Evolutionary conservation across 768 basidiomycete species (phyloP).

Genomic region (Phylloporus scabripes): DNA sequence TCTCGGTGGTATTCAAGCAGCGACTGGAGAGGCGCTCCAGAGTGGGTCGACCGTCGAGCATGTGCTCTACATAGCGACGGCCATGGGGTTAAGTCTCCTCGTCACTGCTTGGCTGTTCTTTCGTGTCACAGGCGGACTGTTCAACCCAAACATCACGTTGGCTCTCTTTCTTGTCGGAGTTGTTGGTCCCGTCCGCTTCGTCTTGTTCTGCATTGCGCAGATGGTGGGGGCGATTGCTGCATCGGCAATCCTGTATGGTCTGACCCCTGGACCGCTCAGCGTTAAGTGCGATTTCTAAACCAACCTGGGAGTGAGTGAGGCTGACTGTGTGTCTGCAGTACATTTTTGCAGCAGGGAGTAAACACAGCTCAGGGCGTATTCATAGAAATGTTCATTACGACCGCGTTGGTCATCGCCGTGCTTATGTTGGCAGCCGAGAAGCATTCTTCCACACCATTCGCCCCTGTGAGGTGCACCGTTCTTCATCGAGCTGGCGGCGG

Average conservation of each 20-base stretch:
- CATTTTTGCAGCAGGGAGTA: slow-evolving; percentile 39
- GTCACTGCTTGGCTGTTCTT: slow-evolving; percentile 66
- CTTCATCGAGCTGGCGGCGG: background rate
- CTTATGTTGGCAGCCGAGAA: slow-evolving; percentile 73
- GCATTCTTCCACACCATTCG: slow-evolving; percentile 59
- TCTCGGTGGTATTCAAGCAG: slow-evolving; percentile 59
- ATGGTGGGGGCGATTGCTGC: slow-evolving; percentile 56
- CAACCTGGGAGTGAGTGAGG: background rate
- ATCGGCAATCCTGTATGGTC: slow-evolving; percentile 46
- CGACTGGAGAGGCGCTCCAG: slow-evolving; percentile 33
- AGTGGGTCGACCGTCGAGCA: slow-evolving; percentile 36
- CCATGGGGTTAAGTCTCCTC: slow-evolving; percentile 58
- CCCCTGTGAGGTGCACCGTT: slow-evolving; percentile 42
- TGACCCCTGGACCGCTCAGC: slow-evolving; percentile 51
- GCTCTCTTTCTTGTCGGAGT: slow-evolving; percentile 54
- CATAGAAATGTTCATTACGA: slow-evolving; percentile 68
- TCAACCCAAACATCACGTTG: slow-evolving; percentile 60
- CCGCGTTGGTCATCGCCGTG: slow-evolving; percentile 54
- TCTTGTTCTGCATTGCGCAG: slow-evolving; percentile 58
- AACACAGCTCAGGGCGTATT: slow-evolving; percentile 57
- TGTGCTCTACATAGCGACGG: slow-evolving; percentile 51
- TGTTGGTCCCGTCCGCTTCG: slow-evolving; percentile 50
- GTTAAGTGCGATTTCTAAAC: slow-evolving; percentile 41
- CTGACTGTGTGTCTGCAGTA: slow-evolving; percentile 33
- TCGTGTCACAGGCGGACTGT: slow-evolving; percentile 57